Conservation (phyloP, 2,329 filamentous ascomycete species). For the Ophiosphaerella herpotricha region DNA sequence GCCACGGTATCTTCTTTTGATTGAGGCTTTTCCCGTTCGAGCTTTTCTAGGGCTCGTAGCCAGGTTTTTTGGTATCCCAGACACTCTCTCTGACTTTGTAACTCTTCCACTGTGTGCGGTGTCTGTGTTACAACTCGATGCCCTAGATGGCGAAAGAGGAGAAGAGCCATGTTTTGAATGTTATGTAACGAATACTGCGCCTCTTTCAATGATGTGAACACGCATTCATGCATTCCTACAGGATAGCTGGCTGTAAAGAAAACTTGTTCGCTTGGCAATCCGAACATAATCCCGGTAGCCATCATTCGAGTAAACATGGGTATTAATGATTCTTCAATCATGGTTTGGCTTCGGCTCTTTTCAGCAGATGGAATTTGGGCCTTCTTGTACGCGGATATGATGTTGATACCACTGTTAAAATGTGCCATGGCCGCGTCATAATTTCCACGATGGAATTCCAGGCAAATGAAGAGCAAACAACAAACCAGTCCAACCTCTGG, state of each 20-base stretch:
- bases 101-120: conserved; percentile 2
- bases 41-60: conserved; percentile 1
- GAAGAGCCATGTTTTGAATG: conserved; percentile 7
- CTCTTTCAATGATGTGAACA: conserved; percentile 11
- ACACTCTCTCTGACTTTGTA: not conserved
- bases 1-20: not conserved
- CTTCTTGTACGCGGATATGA: not conserved
- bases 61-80: conserved; percentile 4
- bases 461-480: conserved; percentile 49
- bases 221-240: conserved; percentile 7
- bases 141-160: conserved; percentile 3
- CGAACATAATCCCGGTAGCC: conserved; percentile 15
- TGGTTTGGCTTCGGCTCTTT: not conserved
- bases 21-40: not conserved
- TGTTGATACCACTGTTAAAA: conserved; percentile 22
- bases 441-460: conserved; percentile 50
- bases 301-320: conserved; percentile 22
- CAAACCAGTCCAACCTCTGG: conserved; percentile 45
- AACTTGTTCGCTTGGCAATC: conserved; percentile 1
- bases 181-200: conserved; percentile 2
- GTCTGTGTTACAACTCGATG: conserved; percentile 2
- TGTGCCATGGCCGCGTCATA: conserved; percentile 47
- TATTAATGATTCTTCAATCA: conserved; percentile 16
- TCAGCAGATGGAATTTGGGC: not conserved
- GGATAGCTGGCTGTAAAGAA: conserved; percentile 7